Conservation (phyloP, 1,284 basidiomycete species). For the Microbotryum silenes-acaulis region DNA sequence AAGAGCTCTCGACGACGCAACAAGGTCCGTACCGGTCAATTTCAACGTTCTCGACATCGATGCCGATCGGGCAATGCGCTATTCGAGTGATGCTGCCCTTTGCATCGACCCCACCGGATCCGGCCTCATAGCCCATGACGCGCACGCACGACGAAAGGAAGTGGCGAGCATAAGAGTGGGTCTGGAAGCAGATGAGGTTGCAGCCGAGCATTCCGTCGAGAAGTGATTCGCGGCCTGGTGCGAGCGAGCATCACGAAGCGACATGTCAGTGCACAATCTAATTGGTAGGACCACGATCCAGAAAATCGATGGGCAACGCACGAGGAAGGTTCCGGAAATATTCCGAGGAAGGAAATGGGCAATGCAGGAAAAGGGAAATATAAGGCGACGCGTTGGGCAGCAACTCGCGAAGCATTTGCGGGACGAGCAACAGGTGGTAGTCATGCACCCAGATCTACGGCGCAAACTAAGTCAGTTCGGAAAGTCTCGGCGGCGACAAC, state of each 20-base stretch:
- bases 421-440: conserved; percentile 83
- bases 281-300: too few species aligned
- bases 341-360: conserved; percentile 93
- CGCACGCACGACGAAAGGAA: conserved; percentile 91
- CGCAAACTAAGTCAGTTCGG: conserved; percentile 54
- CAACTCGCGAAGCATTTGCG: conserved; percentile 69
- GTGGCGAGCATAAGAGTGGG: conserved; percentile 93
- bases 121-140: conserved; percentile 90
- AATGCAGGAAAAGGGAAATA: conserved; percentile 91
- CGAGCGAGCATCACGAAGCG: conserved; percentile 8
- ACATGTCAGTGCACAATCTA: not conserved
- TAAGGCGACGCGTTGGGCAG: conserved; percentile 60
- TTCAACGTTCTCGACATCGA: conserved; percentile 84
- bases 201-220: conserved; percentile 97
- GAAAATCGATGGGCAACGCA: conserved; percentile 41
- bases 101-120: conserved; percentile 72
- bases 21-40: conserved; percentile 58
- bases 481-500: conserved; percentile 51
- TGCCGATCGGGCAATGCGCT: conserved; percentile 91
- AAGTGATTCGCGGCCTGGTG: conserved; percentile 71
- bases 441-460: conserved; percentile 44
- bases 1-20: not conserved
- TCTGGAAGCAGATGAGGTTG: conserved; percentile 87
- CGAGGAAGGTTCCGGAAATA: conserved; percentile 88
- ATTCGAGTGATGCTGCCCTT: conserved; percentile 80